phyloP scores from a whole-genome alignment of 2,329 filamentous ascomycete genomes.

The Aspergillus clavatus region DNA sequence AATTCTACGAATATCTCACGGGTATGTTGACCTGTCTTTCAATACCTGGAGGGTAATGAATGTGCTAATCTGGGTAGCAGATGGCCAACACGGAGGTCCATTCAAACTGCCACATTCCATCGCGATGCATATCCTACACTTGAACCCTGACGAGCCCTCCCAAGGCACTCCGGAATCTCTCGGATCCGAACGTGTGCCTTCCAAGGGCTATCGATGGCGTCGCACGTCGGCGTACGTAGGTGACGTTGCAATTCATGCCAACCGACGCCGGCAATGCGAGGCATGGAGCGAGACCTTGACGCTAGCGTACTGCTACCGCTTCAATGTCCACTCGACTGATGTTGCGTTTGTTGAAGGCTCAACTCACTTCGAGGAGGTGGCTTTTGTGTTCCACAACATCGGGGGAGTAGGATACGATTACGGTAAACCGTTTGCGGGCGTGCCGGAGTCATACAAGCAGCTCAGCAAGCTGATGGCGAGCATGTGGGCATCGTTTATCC shows the following conservation, averaged over 20 bases:
- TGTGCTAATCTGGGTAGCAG: conserved; percentile 10
- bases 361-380: conserved; percentile 54
- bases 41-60: not conserved
- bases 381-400: conserved; percentile 53
- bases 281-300: conserved; percentile 47
- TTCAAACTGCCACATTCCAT: conserved; percentile 20
- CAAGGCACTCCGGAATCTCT: conserved; percentile 47
- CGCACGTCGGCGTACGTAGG: conserved; percentile 52
- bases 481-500: conserved; percentile 51
- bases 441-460: conserved; percentile 39
- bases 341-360: conserved; percentile 41
- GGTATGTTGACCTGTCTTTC: conserved; percentile 8
- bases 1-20: conserved; percentile 46
- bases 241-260: conserved; percentile 53
- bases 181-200: conserved; percentile 28
- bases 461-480: conserved; percentile 48
- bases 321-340: conserved; percentile 51
- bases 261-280: conserved; percentile 50
- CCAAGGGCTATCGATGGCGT: conserved; percentile 48
- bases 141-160: conserved; percentile 51
- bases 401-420: conserved; percentile 45
- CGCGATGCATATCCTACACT: conserved; percentile 41
- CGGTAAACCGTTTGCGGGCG: conserved; percentile 33
- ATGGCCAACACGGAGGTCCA: conserved; percentile 15
- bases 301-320: conserved; percentile 58